Evolutionary conservation across 495 filamentous ascomycete species (phyloP).

Genomic region (Penicillium steckii): DNA sequence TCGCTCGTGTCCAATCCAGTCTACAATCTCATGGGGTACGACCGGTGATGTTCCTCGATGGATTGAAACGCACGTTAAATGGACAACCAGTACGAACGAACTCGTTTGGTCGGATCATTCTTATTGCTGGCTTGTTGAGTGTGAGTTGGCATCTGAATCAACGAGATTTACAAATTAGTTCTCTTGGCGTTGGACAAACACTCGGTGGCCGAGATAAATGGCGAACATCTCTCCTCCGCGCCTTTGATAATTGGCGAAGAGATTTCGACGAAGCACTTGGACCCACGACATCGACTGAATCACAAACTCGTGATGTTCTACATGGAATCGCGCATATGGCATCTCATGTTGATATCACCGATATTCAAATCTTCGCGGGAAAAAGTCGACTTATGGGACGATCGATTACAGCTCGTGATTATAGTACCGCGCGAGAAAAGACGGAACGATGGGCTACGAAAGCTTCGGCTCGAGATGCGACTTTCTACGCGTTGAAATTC

Average conservation of each 20-base stretch:
- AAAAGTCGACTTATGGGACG: conserved; percentile 82
- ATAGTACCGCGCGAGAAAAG: conserved; percentile 73
- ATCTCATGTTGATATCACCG: conserved; percentile 96
- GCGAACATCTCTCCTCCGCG: conserved; percentile 80
- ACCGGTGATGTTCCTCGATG: conserved; percentile 85
- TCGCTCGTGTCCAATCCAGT: conserved; percentile 80
- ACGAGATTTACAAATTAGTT: conserved; percentile 89
- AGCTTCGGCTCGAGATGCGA: conserved; percentile 87
- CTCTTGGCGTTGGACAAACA: conserved; percentile 73
- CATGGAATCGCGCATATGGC: conserved; percentile 97
- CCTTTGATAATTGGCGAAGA: conserved; percentile 92
- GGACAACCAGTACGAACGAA: conserved; percentile 87
- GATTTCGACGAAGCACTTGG: conserved; percentile 86
- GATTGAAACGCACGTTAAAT: conserved; percentile 85
- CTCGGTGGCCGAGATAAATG: conserved; percentile 91
- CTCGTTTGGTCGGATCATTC: conserved; percentile 88
- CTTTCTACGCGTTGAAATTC: conserved; percentile 90
- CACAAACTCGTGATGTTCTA: conserved; percentile 79
- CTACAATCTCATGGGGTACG: conserved; percentile 81
- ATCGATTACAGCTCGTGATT: conserved; percentile 78
- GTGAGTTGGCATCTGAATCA: conserved; percentile 99
- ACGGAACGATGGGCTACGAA: conserved; percentile 88
- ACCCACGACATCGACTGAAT: conserved; percentile 37
- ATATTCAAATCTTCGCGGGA: conserved; percentile 93
- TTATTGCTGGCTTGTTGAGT: conserved; percentile 92